Base-by-base conservation (phyloP, 306 rosid species). In the Vigna unguiculata region DNA sequence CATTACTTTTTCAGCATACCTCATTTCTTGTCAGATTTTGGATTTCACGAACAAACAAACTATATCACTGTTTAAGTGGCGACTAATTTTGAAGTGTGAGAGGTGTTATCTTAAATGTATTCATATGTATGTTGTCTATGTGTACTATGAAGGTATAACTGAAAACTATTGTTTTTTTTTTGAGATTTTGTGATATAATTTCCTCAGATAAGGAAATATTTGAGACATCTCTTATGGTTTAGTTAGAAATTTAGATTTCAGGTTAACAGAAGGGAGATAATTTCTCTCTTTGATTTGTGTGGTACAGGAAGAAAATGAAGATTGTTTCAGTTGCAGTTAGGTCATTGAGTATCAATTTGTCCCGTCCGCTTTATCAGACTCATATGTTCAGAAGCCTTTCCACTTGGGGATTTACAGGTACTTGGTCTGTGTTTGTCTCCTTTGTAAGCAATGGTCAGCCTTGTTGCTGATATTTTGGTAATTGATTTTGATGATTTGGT, bases 321-420 rank as follows among this genome's bases (percentile, higher is more conserved):
- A 73, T 68, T 34, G 63, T 69, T 73, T 72, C 78, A 46, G 55
- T 73, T 24, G 88, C 83, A 19, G 32, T 64, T 57, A 81, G 88
- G 76, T 78, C 85, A 21, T 48, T 85, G 21, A 78, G 67, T 54
- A 49, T 43, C 11, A 40, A 65, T 74, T 36, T 70, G 32, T 63
- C 72, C 15, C 51, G 30, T 61, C 78, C 34, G 64, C 72, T 80
- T 75, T 47, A 48, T 48, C 70, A 67, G 54, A 45, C 60, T 24
- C 32, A 25, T 72, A 66, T 72, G 30, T 61, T 40, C 28, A 81
- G 88, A 81, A 64, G 68, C 71, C 83, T 85, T 61, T 81, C 88
- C 21, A 25, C 67, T 10, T 68, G 64, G 73, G 9, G 16, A n/a
- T 36, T 62, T 81, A 53, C 78, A 48, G 88, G 88, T 81, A 52